A percentile compares a stretch with the other conserved stretches of the same genome.
These are phyloP conservation scores for Pugionium dolabratum DNA, from an alignment of 345 rosid genomes.

Conservation along the genomic window DNA sequence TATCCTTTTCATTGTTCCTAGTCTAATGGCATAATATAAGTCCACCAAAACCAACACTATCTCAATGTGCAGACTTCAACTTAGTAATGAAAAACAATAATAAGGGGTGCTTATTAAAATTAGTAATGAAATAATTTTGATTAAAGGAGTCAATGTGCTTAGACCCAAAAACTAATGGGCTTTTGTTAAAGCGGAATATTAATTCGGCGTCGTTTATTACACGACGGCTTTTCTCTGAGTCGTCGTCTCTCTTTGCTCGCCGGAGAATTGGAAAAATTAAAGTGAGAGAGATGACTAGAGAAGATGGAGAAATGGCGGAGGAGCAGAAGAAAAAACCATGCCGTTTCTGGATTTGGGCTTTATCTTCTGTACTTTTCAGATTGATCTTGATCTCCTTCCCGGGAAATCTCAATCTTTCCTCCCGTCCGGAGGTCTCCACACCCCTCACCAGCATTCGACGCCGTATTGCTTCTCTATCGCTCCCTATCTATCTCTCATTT, in stretches of 20 bases:
- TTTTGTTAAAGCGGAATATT: conserved; percentile 1
- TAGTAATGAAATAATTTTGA: too few relatives aligned
- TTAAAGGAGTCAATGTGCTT: background rate
- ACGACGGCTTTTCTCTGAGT: conserved; percentile 4
- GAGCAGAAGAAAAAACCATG: conserved; percentile 30
- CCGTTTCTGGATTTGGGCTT: conserved; percentile 59
- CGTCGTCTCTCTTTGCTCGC: conserved; percentile 26
- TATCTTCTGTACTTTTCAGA: conserved; percentile 49
- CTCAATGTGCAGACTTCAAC: too few relatives aligned
- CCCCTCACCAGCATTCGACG: conserved; percentile 96
- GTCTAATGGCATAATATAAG: too few relatives aligned
- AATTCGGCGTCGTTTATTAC: conserved; percentile 21
- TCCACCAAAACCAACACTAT: too few relatives aligned
- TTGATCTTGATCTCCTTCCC: conserved; percentile 59
- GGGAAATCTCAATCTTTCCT: conserved; percentile 61
- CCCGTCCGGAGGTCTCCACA: conserved; percentile 94
- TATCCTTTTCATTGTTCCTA: too few relatives aligned
- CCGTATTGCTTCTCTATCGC: conserved; percentile 49
- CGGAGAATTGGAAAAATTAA: conserved; percentile 16
- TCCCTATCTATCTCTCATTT: background rate
- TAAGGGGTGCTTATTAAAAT: too few relatives aligned
- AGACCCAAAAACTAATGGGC: conserved; percentile 7
- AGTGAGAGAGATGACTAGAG: conserved; percentile 36
- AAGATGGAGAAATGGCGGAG: conserved; percentile 37
- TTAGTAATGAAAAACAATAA: too few relatives aligned